Evolutionary conservation across 768 basidiomycete species (phyloP), one percentile per base, ranked within the genome.

Genomic region (Melanogaster broomeanus): DNA sequence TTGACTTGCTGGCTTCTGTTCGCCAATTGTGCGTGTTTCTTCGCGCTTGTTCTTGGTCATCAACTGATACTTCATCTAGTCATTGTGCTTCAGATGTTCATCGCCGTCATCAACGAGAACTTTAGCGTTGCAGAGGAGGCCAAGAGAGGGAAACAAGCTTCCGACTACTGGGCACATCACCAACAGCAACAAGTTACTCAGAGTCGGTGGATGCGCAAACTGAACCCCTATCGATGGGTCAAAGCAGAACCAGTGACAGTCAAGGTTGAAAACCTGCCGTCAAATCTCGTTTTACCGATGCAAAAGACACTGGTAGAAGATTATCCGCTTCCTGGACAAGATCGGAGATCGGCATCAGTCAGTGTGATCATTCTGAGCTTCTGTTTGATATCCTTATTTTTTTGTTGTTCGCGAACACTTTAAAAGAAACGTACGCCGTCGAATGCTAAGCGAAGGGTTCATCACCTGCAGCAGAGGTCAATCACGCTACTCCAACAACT

Each of bases 41-140:
- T n/a, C n/a, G 45, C 35, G 28, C 15, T 6, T 27, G 28, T 35
- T 30, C 27, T 21, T 18, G 12, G 6, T 13, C 41, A 45, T 28
- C 3, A 16, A 10, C 47, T 58, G 33, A 61, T 52, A 24, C 42
- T 57, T 34, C 49, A 33, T 8, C 37, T 52, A 95, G 94, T 93
- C 75, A 91, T 96, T 61, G 78, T 96, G 9, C 67, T 96, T 43
- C 93, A 96, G 64, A 88, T 98, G 86, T 97, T 98, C 74, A 91
- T 98, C 61, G 96, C 96, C 30, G 93, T 96, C 40, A 93, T 97
- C 76, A 91, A 94, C 62, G 93, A 95, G 75, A 96, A 95, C 69
- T 98, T 98, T 61, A 78, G 86, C 21, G 84, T 97, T 6, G 93
- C 93, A 0, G 96, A 98, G 62, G 92, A 95, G 64, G 80, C 84